Evolutionary conservation across 1,284 basidiomycete genomes (phyloP).

Genomic region (Microbotryum violaceum): DNA sequence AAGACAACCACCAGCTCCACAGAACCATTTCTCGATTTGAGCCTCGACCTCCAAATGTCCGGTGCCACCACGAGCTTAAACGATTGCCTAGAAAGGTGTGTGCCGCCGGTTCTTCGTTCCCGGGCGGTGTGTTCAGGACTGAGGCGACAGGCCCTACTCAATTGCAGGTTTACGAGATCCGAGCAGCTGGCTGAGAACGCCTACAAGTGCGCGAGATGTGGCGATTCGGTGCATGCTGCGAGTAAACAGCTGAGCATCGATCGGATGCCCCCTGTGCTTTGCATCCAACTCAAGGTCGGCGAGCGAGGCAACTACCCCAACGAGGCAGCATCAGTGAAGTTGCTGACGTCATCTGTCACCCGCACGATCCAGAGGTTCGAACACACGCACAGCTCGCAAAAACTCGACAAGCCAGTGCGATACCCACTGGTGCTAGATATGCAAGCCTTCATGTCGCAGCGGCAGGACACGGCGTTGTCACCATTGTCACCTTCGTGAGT

Average conservation of each 20-base stretch:
- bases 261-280: slow-evolving; percentile 80
- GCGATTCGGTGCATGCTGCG: slow-evolving; percentile 57
- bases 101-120: not conserved
- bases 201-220: slow-evolving; percentile 66
- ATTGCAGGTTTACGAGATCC: slow-evolving; percentile 59
- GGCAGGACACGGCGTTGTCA: slow-evolving; percentile 7
- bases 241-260: slow-evolving; percentile 77
- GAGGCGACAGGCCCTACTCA: not conserved
- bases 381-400: slow-evolving; percentile 59
- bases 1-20: slow-evolving; percentile 66
- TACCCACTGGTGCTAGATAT: slow-evolving; percentile 82
- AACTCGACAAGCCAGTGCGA: slow-evolving; percentile 75
- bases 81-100: slow-evolving; percentile 28
- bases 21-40: slow-evolving; percentile 87
- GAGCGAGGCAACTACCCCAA: not conserved
- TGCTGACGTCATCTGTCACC: not conserved
- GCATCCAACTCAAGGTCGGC: slow-evolving; percentile 86
- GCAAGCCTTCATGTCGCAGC: slow-evolving; percentile 65
- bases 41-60: slow-evolving; percentile 58
- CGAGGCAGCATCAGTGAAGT: not conserved
- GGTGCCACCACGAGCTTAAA: not conserved
- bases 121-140: too few species aligned
- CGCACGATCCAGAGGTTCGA: slow-evolving; percentile 67
- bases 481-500: slow-evolving; percentile 41
- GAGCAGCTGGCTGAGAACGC: slow-evolving; percentile 65